A percentile compares a stretch with the other conserved stretches of the same genome.
Evolutionary conservation across 2,329 filamentous ascomycete species (phyloP).

Genomic region (Colletotrichum euphorbiae): DNA sequence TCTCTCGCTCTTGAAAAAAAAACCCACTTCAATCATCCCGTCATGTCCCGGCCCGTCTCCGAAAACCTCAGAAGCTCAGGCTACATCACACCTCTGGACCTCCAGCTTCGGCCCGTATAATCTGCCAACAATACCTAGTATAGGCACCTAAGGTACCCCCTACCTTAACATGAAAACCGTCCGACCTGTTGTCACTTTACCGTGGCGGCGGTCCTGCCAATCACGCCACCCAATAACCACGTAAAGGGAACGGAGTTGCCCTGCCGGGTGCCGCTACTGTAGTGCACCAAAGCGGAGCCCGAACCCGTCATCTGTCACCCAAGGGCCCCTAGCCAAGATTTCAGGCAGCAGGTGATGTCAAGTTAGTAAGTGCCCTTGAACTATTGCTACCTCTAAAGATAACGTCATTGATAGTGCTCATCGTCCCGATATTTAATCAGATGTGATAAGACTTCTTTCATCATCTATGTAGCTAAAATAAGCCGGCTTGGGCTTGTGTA

Average conservation of each 20-base stretch:
- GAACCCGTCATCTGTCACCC: not conserved
- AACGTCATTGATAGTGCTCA: not conserved
- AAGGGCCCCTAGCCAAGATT: not conserved
- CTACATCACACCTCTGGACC: not conserved
- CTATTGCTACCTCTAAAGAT: not conserved
- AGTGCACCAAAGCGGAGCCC: conserved; percentile 22
- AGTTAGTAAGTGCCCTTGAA: not conserved
- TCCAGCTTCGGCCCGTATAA: not conserved
- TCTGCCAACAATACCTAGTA: not conserved
- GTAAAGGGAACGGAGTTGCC: not conserved
- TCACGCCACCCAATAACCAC: conserved; percentile 5
- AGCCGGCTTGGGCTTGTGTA: conserved; percentile 9
- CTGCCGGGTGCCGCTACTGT: conserved; percentile 19
- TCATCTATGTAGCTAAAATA: conserved; percentile 16
- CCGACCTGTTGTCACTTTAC: conserved; percentile 5
- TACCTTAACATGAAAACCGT: not conserved
- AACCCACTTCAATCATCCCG: not conserved
- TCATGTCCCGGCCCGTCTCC: not conserved
- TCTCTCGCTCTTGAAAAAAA: not conserved
- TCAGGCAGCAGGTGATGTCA: conserved; percentile 9
- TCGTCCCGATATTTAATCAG: not conserved
- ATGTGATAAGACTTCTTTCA: conserved; percentile 22
- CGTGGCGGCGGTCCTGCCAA: conserved; percentile 15
- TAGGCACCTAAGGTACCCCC: no score
- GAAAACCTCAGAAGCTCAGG: not conserved